These are phyloP conservation scores for Miscanthus lutarioriparius DNA, from an alignment of 176 grass and related monocot species.

Conservation along the genomic window DNA sequence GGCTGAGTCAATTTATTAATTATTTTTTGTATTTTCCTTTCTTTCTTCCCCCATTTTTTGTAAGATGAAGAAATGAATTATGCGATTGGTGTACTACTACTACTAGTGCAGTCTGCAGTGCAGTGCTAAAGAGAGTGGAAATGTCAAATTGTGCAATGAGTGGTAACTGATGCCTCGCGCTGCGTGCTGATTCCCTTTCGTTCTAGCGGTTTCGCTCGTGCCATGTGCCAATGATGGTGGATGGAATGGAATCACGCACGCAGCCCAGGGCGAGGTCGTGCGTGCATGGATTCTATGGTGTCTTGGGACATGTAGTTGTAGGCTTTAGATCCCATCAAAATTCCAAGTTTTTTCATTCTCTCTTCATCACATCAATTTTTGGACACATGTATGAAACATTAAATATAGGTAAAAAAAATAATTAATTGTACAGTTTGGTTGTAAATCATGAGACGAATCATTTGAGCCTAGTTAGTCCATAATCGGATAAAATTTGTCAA, in stretches of 20 bases:
- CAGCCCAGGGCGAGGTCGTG: not conserved
- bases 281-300: not conserved
- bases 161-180: not conserved
- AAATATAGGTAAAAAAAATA: too few relatives aligned
- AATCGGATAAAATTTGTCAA: too few relatives aligned
- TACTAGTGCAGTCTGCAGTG: not conserved
- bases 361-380: too few relatives aligned
- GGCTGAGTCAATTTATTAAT: slow-evolving; percentile 19
- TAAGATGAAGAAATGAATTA: slow-evolving; percentile 25
- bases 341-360: too few relatives aligned
- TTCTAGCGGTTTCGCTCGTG: too few relatives aligned
- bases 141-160: slow-evolving; percentile 11
- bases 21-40: not conserved
- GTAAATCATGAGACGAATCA: too few relatives aligned
- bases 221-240: not conserved
- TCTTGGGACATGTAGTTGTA: slow-evolving; percentile 2
- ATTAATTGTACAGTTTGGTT: too few relatives aligned
- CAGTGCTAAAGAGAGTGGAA: not conserved
- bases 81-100: not conserved
- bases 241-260: slow-evolving; percentile 1
- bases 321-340: too few relatives aligned
- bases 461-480: too few relatives aligned
- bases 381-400: too few relatives aligned
- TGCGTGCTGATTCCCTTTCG: not conserved
- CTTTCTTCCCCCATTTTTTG: not conserved